Evolutionary conservation across 2,329 filamentous ascomycete genomes (phyloP).

Genomic region (Beauveria scarabaeidicola): DNA sequence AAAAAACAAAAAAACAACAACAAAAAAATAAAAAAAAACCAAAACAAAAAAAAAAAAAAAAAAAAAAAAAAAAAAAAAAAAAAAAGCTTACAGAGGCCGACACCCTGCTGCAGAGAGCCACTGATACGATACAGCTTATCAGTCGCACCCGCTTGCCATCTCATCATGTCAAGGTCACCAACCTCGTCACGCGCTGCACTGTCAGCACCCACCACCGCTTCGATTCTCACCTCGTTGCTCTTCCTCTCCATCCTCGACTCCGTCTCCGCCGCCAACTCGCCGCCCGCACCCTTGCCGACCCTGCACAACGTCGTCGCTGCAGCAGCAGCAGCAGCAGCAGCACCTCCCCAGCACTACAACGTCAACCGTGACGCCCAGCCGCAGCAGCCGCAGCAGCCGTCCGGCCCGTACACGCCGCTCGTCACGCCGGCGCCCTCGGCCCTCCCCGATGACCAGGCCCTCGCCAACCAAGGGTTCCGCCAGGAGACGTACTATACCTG

Average conservation of each 20-base stretch:
- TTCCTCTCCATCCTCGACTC: not conserved
- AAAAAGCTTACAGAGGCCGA: not conserved
- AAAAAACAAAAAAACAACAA: too few species aligned
- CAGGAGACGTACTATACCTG: slow-evolving; percentile 29
- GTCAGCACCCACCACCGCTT: not conserved
- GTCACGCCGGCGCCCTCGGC: slow-evolving; percentile 26
- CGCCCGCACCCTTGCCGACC: not conserved
- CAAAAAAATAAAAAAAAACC: too few species aligned
- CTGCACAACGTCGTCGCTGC: not conserved
- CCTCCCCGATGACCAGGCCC: slow-evolving; percentile 22
- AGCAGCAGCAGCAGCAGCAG: not conserved
- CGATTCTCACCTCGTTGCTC: not conserved
- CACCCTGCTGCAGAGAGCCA: not conserved
- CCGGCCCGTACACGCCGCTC: slow-evolving; percentile 18
- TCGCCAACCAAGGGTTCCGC: slow-evolving; percentile 23
- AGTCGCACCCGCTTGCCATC: not conserved
- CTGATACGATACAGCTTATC: too few species aligned
- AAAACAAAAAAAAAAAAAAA: too few species aligned
- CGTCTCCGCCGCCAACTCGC: not conserved
- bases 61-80: too few species aligned
- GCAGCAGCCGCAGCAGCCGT: not conserved
- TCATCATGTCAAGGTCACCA: not conserved
- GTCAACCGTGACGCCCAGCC: slow-evolving; percentile 1
- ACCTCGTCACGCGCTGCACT: not conserved
- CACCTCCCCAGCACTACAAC: not conserved